These are phyloP conservation scores for Torulaspora delbrueckii DNA, from an alignment of 805 yeast genomes.

Conservation along the genomic window DNA sequence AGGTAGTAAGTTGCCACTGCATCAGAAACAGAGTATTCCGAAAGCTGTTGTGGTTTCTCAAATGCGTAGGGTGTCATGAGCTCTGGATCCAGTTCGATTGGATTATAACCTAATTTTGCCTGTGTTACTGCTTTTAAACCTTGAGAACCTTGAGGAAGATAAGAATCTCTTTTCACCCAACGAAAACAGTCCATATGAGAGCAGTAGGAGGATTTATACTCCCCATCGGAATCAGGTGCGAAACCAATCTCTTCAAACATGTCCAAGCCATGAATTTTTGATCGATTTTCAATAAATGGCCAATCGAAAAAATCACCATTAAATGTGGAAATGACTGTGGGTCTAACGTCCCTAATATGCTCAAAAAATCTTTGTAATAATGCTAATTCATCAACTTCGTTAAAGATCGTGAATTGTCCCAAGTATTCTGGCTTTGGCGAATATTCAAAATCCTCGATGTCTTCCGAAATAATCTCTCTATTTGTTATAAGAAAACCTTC, in stretches of 20 bases:
- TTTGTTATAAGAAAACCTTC: slow-evolving; percentile 92
- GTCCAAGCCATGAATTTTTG: slow-evolving; percentile 75
- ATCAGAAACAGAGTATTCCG: slow-evolving; percentile 98
- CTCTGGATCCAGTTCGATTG: slow-evolving; percentile 95
- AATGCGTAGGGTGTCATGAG: slow-evolving; percentile 96
- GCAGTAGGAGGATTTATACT: slow-evolving; percentile 87
- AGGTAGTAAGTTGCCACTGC: slow-evolving; percentile 98
- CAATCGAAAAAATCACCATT: slow-evolving; percentile 99
- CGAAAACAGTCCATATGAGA: slow-evolving; percentile 95
- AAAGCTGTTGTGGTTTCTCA: slow-evolving; percentile 83
- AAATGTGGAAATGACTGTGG: slow-evolving; percentile 96
- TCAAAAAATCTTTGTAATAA: slow-evolving; percentile 75
- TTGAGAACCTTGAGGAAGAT: slow-evolving; percentile 96
- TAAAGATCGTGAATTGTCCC: slow-evolving; percentile 83
- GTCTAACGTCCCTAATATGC: slow-evolving; percentile 80
- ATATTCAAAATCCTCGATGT: slow-evolving; percentile 94
- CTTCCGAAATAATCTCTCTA: slow-evolving; percentile 88
- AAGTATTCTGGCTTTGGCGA: slow-evolving; percentile 96
- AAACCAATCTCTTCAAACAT: slow-evolving; percentile 94
- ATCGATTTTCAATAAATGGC: slow-evolving; percentile 94
- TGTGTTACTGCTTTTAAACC: slow-evolving; percentile 98
- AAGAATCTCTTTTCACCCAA: slow-evolving; percentile 98
- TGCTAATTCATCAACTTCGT: slow-evolving; percentile 79
- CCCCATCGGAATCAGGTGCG: slow-evolving; percentile 82
- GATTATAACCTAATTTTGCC: slow-evolving; percentile 91